phyloP scores from a whole-genome alignment of 805 yeast genomes.

The Candida hispaniensis region DNA sequence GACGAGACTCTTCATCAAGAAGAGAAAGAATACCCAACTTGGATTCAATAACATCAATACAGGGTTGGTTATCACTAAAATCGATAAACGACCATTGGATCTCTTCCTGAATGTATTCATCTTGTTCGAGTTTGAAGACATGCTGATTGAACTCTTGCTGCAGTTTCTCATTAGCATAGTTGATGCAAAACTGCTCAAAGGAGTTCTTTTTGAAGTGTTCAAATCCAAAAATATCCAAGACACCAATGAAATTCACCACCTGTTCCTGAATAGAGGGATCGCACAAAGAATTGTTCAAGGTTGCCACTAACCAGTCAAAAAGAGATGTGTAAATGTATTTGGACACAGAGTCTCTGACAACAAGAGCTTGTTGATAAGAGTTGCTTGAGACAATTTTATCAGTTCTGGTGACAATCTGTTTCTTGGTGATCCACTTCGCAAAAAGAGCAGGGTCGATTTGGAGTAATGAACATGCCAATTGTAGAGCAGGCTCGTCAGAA shows the following conservation, averaged over 20 bases:
- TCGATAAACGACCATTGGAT: constrained; percentile 96
- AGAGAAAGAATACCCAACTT: constrained; percentile 78
- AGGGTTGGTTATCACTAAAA: constrained; percentile 93
- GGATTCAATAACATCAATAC: constrained; percentile 83
- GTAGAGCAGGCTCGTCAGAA: constrained; percentile 77
- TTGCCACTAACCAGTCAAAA: constrained; percentile 89
- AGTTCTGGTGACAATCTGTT: constrained; percentile 82
- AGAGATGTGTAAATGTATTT: constrained; percentile 85
- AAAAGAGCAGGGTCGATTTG: constrained; percentile 66
- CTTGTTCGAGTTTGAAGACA: constrained; percentile 93
- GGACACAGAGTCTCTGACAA: constrained; percentile 94
- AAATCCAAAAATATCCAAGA: constrained; percentile 92
- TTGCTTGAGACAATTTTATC: constrained; percentile 83
- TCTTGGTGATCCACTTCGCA: constrained; percentile 86
- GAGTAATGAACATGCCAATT: constrained; percentile 71
- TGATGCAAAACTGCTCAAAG: constrained; percentile 94
- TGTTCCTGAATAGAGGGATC: constrained; percentile 53
- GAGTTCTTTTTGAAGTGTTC: constrained; percentile 92
- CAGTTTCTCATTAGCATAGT: constrained; percentile 91
- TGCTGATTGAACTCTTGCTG: constrained; percentile 97
- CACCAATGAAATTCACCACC: constrained; percentile 77
- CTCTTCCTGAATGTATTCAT: constrained; percentile 82
- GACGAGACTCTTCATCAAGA: constrained; percentile 88
- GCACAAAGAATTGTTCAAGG: constrained; percentile 72
- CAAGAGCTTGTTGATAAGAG: constrained; percentile 72